These are phyloP conservation scores for Sequoiadendron giganteum DNA, from an alignment of 75 land plant genomes.

Conservation along the genomic window DNA sequence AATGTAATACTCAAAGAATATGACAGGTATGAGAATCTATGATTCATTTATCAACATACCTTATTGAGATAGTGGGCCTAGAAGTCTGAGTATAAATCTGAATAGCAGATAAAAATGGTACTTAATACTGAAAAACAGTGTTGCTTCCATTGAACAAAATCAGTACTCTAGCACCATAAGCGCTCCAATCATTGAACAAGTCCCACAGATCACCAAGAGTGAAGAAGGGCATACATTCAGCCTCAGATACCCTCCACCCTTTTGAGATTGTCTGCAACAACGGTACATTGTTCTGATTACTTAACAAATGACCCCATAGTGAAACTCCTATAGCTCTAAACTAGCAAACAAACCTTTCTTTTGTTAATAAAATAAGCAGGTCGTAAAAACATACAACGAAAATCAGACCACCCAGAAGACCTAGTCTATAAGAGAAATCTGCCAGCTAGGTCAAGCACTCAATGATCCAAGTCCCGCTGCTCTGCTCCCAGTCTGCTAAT, in stretches of 20 bases:
- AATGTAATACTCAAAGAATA: too few relatives aligned
- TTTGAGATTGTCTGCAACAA: slow-evolving; percentile 19
- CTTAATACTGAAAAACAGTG: slow-evolving; percentile 47
- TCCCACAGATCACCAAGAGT: slow-evolving; percentile 50
- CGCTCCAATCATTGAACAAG: slow-evolving; percentile 52
- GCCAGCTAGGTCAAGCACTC: neutral
- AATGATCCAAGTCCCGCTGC: too few relatives aligned
- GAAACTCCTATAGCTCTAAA: neutral
- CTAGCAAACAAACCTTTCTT: too few relatives aligned
- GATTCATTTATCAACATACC: slow-evolving; percentile 13
- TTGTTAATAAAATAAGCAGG: neutral
- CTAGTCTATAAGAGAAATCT: slow-evolving; percentile 3
- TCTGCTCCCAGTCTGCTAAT: too few relatives aligned
- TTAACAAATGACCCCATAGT: neutral
- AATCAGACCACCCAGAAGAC: slow-evolving; percentile 15
- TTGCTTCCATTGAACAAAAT: slow-evolving; percentile 37
- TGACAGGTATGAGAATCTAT: too few relatives aligned
- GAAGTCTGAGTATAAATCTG: slow-evolving; percentile 42
- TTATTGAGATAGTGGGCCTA: slow-evolving; percentile 1
- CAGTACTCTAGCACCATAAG: slow-evolving; percentile 55
- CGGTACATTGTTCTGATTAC: neutral
- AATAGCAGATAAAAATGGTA: slow-evolving; percentile 52
- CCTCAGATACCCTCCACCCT: slow-evolving; percentile 22
- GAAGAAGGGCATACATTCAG: slow-evolving; percentile 20
- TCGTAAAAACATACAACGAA: neutral